Evolutionary conservation across 208 protist genomes (phyloP), one percentile per base, ranked within the genome.

Genomic region (Leptomonas pyrrhocoris): DNA sequence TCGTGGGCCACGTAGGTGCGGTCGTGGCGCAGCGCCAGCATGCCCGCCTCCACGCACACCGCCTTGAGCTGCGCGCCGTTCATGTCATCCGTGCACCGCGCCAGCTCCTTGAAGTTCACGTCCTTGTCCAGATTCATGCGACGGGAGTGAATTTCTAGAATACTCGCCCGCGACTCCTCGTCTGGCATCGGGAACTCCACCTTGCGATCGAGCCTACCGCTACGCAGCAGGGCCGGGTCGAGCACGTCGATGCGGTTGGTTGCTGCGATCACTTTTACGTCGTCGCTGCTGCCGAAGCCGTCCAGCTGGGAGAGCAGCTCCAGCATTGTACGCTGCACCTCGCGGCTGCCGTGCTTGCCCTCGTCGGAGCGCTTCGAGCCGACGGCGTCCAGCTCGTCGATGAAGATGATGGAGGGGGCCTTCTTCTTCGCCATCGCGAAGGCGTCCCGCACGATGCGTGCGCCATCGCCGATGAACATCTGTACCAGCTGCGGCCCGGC

Each of bases 51-150:
- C 28, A 99, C 98, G 89, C 98, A 99, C 42, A 99, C 98, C 18
- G 99, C 99, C 89, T 99, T 99, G 21, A 99, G 90, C 89, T 99
- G 98, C 25, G 99, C 99, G 42, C 99, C 99, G 85, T 99, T 99
- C 92, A 99, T 99, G 86, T 99, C 99, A 31, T 99, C 98, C 18
- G 98, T 99, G 75, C 96, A 98, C 38, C 97, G 90, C 2, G 99
- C 97, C 5, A 99, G 87, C 90, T 99, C 99, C 71, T 99, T 94
- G 77, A 99, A 99, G 84, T 99, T 99, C 3, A 99, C 99, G 58
- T 89, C 82, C 25, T 45, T 75, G 83, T 86, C 72, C 15, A 99
- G 68, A 19, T 96, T 99, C 99, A 99, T 99, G 74, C 99, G 99
- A 38, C 98, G 88, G 0, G 97, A 98, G 85, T 99, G 99, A 74